A percentile compares a stretch with the other conserved stretches of the same genome.
Evolutionary conservation across 352 stramenopile genomes (phyloP).

Genomic region (Blastocystis sp.): DNA sequence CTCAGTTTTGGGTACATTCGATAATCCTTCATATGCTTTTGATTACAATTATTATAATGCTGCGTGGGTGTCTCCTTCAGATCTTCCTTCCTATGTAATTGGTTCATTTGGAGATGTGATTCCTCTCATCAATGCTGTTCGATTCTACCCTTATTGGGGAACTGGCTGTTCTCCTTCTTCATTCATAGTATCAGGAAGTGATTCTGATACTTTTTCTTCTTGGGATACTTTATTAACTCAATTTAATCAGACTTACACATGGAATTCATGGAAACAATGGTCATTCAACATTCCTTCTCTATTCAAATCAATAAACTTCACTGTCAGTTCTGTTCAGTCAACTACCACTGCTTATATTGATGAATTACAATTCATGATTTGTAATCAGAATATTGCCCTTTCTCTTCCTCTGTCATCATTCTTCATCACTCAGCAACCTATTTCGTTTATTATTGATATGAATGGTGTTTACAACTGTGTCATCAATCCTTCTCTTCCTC

Average conservation of each 20-base stretch:
- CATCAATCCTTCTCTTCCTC: neutral
- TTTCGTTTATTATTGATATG: neutral
- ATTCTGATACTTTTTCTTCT: neutral
- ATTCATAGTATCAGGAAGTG: neutral
- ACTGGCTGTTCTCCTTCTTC: neutral
- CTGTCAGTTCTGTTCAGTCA: neutral
- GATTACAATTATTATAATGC: neutral
- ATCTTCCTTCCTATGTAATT: neutral
- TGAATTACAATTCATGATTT: conserved; percentile 10
- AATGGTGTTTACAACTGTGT: neutral
- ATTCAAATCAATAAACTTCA: neutral
- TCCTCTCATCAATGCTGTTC: neutral
- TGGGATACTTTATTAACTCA: neutral
- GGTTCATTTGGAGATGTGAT: neutral
- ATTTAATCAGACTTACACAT: neutral
- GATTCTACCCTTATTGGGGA: neutral
- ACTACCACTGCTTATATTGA: neutral
- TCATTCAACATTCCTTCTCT: neutral
- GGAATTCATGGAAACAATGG: neutral
- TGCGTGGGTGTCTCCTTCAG: neutral
- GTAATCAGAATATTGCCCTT: neutral
- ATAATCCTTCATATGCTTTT: neutral
- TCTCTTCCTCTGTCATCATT: neutral
- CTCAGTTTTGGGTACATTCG: neutral
- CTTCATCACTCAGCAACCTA: neutral